Percentiles rank a stretch among this genome's conserved stretches.
Conservation (phyloP, 371 early-diverging fungal species). For the Chytridium lagenaria region DNA sequence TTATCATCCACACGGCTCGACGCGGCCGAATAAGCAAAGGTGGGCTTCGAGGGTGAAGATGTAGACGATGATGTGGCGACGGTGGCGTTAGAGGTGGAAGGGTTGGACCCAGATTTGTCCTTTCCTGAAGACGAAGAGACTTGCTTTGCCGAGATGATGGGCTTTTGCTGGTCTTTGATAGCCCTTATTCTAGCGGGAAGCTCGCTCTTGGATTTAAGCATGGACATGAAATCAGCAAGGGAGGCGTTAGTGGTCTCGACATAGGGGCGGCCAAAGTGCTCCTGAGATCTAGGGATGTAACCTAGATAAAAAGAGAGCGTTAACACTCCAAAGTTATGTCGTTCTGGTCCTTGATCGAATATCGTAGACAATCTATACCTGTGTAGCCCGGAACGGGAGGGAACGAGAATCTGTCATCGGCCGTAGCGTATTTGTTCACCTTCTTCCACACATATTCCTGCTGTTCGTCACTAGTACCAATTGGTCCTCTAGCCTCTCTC, state of each 20-base stretch:
- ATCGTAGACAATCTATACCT: constrained; percentile 27
- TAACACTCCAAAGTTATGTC: neutral
- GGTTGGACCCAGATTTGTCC: neutral
- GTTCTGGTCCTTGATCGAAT: neutral
- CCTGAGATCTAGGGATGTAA: constrained; percentile 58
- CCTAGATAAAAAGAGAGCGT: constrained; percentile 38
- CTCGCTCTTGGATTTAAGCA: constrained; percentile 50
- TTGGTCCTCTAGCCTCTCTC: neutral
- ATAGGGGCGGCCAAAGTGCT: constrained; percentile 59
- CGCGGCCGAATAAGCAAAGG: constrained; percentile 41
- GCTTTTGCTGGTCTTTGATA: constrained; percentile 46
- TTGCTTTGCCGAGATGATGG: constrained; percentile 32
- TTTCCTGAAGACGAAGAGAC: neutral
- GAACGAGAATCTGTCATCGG: constrained; percentile 59
- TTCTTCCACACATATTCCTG: constrained; percentile 49
- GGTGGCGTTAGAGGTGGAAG: neutral
- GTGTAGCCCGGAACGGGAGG: constrained; percentile 63
- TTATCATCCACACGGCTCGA: constrained; percentile 45
- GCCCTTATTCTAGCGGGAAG: constrained; percentile 53
- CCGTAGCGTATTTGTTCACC: constrained; percentile 53
- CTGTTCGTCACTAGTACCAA: constrained; percentile 22
- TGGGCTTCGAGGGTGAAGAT: constrained; percentile 31
- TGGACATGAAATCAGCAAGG: constrained; percentile 52
- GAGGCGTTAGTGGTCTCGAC: constrained; percentile 57
- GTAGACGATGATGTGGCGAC: neutral